Evolutionary conservation across 768 basidiomycete genomes (phyloP), one percentile per base, ranked within the genome.

Genomic region (Lactifluus pinguis): DNA sequence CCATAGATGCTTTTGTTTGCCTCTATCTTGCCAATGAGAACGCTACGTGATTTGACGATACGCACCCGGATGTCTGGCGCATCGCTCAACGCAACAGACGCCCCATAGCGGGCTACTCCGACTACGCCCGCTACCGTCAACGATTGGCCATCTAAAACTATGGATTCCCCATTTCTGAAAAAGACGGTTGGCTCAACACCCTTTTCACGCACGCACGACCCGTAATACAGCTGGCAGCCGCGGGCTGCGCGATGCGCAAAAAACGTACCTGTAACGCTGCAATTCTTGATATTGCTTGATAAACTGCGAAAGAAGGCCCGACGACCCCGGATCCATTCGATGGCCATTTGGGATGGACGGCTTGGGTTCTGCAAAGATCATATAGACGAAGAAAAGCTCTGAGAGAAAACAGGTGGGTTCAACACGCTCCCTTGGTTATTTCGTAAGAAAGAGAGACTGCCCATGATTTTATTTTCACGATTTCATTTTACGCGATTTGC

Each of bases 1-100:
- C 92, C 92, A 64, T 94, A 94, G 25, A 94, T 79, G 65, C 86
- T 88, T 52, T 81, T 78, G n/a, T 83, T 82, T 2, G 77, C 76
- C 17, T 79, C 77, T 48, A 92, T 78, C 72, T 91, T 91, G 68
- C 79, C 76, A 13, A 79, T 74, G 49, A 92, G 82, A 57, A 85
- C 80, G 49, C 77, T 72, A 39, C 86, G 83, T 65, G 85, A 83
- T 66, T 81, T 81, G 17, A 76, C 73, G 50, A 93, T 77, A 41
- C 79, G 83, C 13, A 75, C 74, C 62, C 75, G 77, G 65, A 83
- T 72, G 15, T 68, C 69, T 6, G 78, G 73, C 2, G 81, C 79
- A 15, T 76, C 71, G 69, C 81, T 77, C 25, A 89, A 75, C 54
- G 70, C 52, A 38, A 85, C 81, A 13, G 76, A 64, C 4, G 83